phyloP scores from a whole-genome alignment of 208 protist species.

The Leishmania gerbilli region DNA sequence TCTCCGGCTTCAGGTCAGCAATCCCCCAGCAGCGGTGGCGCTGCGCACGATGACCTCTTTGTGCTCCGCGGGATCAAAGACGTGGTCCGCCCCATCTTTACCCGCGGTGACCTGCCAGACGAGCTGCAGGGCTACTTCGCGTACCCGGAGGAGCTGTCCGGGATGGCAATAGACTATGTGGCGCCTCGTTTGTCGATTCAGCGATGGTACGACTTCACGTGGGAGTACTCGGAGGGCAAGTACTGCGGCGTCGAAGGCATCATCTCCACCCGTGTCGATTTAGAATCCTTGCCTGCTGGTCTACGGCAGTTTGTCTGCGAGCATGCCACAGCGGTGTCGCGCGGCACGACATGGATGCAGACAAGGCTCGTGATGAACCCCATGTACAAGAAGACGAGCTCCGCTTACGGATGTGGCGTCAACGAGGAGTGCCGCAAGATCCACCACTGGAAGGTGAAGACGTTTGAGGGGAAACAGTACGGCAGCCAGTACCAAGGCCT shows the following conservation, averaged over 20 bases:
- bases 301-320: conserved; percentile 67
- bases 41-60: conserved; percentile 21
- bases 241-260: conserved; percentile 69
- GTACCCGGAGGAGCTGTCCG: conserved; percentile 74
- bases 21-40: neutral
- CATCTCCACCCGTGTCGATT: conserved; percentile 72
- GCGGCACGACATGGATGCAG: conserved; percentile 34
- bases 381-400: conserved; percentile 80
- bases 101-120: conserved; percentile 74
- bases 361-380: conserved; percentile 46
- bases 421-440: conserved; percentile 60
- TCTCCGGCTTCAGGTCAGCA: neutral
- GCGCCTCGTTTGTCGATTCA: conserved; percentile 59
- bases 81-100: conserved; percentile 74
- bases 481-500: conserved; percentile 77
- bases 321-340: conserved; percentile 34
- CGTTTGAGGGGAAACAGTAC: conserved; percentile 70
- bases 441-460: conserved; percentile 68
- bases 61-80: conserved; percentile 67
- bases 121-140: conserved; percentile 84
- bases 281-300: conserved; percentile 49
- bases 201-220: conserved; percentile 82
- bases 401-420: conserved; percentile 70
- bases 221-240: conserved; percentile 74
- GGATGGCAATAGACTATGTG: conserved; percentile 60